Evolutionary conservation across 345 rosid species (phyloP).

Genomic region (Pistacia atlantica): DNA sequence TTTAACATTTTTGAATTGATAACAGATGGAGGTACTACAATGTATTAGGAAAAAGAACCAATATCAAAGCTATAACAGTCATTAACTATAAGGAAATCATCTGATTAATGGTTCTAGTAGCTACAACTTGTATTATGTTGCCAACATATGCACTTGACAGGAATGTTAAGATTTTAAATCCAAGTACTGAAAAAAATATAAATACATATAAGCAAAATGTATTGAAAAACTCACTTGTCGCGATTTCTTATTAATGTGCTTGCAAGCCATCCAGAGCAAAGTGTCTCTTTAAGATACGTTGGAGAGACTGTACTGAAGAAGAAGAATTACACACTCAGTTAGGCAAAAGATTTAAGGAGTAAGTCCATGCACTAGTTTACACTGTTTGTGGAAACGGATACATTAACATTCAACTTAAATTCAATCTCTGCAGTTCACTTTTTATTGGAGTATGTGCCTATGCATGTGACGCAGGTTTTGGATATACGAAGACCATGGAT

Average conservation of each 20-base stretch:
- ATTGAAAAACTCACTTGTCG: conserved; percentile 41
- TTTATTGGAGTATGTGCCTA: not conserved
- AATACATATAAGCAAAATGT: not conserved
- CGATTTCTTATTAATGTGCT: conserved; percentile 48
- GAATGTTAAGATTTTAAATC: not conserved
- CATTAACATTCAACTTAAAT: not conserved
- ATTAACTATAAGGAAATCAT: not conserved
- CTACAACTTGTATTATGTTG: not conserved
- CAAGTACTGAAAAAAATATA: not conserved
- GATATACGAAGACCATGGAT: not conserved
- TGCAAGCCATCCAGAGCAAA: conserved; percentile 61
- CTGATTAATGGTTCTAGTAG: not conserved
- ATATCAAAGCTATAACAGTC: not conserved
- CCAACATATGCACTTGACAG: not conserved
- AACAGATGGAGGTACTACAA: not conserved
- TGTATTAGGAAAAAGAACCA: not conserved
- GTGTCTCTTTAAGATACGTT: conserved; percentile 60
- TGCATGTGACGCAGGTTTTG: not conserved
- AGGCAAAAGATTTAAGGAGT: not conserved
- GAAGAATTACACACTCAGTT: conserved; percentile 5
- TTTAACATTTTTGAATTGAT: not conserved
- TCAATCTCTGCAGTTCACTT: not conserved
- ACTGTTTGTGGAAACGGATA: not conserved
- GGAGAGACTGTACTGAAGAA: conserved; percentile 62
- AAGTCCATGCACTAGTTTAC: not conserved